Percentiles rank a stretch among this genome's conserved stretches.
These are phyloP conservation scores for Pythium monospermum DNA, from an alignment of 352 stramenopile species.

Conservation along the genomic window DNA sequence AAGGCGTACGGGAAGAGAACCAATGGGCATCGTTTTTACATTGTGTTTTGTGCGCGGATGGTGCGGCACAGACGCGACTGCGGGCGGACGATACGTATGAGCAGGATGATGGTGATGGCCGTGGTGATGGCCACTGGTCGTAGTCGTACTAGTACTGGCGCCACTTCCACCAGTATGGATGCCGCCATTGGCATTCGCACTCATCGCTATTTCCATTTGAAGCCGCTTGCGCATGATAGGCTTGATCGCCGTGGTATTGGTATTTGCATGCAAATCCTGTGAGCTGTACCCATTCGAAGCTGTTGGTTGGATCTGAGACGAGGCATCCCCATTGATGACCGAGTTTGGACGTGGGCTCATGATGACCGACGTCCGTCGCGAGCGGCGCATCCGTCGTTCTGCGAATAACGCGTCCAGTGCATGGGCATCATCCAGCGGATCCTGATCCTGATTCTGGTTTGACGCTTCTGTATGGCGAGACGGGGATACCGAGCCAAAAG, in stretches of 20 bases:
- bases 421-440: slow-evolving; percentile 5
- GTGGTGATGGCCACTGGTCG: too few species aligned
- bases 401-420: slow-evolving; percentile 27
- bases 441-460: slow-evolving; percentile 8
- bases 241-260: slow-evolving; percentile 1
- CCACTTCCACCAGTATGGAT: not conserved
- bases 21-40: not conserved
- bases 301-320: too few species aligned
- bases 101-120: not conserved
- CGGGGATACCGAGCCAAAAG: too few species aligned
- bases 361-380: slow-evolving; percentile 24
- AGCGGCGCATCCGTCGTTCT: slow-evolving; percentile 21
- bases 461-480: not conserved
- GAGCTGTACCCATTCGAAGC: not conserved
- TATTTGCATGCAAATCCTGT: too few species aligned
- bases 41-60: slow-evolving; percentile 21
- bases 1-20: too few species aligned
- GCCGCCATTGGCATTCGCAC: not conserved
- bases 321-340: not conserved
- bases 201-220: slow-evolving; percentile 9
- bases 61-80: slow-evolving; percentile 4
- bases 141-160: too few species aligned
- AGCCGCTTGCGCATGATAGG: slow-evolving; percentile 6
- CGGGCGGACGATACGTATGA: slow-evolving; percentile 6
- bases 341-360: slow-evolving; percentile 8